Evolutionary conservation across 371 early-diverging fungal species (phyloP).

Genomic region (Lichtheimia corymbifera): DNA sequence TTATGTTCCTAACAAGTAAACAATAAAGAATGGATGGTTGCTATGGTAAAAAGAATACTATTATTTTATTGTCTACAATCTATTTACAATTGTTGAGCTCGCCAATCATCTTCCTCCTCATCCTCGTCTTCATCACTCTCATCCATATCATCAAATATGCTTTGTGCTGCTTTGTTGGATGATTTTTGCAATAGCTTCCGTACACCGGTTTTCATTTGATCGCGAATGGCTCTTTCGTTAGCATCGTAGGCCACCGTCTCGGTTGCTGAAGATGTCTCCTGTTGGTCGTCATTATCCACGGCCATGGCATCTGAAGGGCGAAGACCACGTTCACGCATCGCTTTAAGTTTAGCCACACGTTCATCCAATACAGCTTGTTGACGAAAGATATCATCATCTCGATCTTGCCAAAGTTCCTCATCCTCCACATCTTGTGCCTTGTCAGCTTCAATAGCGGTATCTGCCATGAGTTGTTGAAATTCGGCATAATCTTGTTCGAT

Average conservation of each 20-base stretch:
- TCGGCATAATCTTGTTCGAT: constrained; percentile 33
- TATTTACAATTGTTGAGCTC: constrained; percentile 20
- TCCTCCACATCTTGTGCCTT: constrained; percentile 27
- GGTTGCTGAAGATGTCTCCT: background rate
- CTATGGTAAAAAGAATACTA: too few relatives aligned
- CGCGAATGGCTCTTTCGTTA: constrained; percentile 1
- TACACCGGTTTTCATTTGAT: constrained; percentile 1
- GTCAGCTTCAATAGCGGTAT: constrained; percentile 20
- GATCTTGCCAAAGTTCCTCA: constrained; percentile 33
- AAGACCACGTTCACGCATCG: constrained; percentile 19
- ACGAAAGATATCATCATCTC: constrained; percentile 35
- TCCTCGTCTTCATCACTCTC: constrained; percentile 17
- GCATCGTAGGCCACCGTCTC: constrained; percentile 3
- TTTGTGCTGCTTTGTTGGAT: constrained; percentile 1
- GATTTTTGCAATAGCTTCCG: constrained; percentile 10
- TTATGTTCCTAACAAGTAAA: constrained; percentile 57
- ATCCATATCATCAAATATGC: constrained; percentile 18
- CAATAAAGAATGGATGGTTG: background rate
- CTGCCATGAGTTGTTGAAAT: constrained; percentile 44
- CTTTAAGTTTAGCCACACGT: constrained; percentile 37
- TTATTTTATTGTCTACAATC: background rate
- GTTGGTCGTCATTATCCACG: background rate
- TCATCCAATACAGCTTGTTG: constrained; percentile 44
- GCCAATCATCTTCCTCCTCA: constrained; percentile 18
- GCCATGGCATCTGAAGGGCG: background rate